A percentile compares a stretch with the other conserved stretches of the same genome.
These are phyloP conservation scores for Gynandropsis gynandra DNA, from an alignment of 345 rosid species.

Conservation along the genomic window DNA sequence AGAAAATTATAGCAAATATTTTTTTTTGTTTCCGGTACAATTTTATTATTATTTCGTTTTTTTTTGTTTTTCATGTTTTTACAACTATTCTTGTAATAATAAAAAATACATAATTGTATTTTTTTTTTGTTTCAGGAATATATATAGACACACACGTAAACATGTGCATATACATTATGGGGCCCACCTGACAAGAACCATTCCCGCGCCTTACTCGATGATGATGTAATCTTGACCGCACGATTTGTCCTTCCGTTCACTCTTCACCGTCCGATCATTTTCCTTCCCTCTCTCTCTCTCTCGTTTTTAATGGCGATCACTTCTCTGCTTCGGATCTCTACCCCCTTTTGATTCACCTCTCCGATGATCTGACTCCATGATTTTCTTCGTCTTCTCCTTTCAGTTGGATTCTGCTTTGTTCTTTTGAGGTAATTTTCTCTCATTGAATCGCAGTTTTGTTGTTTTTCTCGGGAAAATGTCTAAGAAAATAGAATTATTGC, in stretches of 20 bases:
- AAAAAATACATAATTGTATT: too few species aligned
- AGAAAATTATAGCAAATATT: too few species aligned
- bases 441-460: background rate
- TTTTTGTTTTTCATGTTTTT: too few species aligned
- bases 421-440: conserved; percentile 17
- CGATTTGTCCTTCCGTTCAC: conserved; percentile 2
- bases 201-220: conserved; percentile 28
- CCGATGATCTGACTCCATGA: conserved; percentile 18
- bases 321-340: conserved; percentile 22
- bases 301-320: conserved; percentile 18
- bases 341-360: conserved; percentile 17
- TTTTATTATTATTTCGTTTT: conserved; percentile 13
- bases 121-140: too few species aligned
- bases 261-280: conserved; percentile 39
- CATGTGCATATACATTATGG: conserved; percentile 29
- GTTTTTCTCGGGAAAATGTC: conserved; percentile 13
- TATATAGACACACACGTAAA: conserved; percentile 24
- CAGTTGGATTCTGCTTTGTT: conserved; percentile 12
- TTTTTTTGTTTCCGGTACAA: conserved; percentile 9
- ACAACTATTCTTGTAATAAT: too few species aligned
- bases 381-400: background rate
- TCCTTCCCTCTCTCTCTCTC: conserved; percentile 17
- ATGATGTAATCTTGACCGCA: conserved; percentile 18
- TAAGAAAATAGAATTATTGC: background rate
- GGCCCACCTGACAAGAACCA: conserved; percentile 30